A percentile compares a stretch with the other conserved stretches of the same genome.
phyloP scores from a whole-genome alignment of 2,329 filamentous ascomycete genomes.

The Leptographium lundbergii region DNA sequence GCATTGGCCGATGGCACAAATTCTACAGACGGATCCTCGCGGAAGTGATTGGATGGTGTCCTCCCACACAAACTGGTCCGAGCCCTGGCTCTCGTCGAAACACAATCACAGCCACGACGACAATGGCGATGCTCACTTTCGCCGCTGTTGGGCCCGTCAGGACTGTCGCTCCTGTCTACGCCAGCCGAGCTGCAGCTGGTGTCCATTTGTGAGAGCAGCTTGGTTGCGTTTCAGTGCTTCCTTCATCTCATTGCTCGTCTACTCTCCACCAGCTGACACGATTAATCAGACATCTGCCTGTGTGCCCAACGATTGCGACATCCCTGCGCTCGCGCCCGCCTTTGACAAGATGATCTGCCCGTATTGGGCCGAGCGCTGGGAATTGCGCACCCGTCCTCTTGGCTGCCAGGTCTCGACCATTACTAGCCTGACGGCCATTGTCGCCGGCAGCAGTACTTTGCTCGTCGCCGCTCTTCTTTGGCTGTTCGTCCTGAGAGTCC shows the following conservation, averaged over 20 bases:
- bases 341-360: constrained; percentile 39
- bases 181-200: constrained; percentile 35
- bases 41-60: not conserved
- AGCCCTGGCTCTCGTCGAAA: not conserved
- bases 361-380: constrained; percentile 33
- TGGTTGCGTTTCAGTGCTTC: not conserved
- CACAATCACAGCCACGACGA: not conserved
- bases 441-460: constrained; percentile 22
- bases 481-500: constrained; percentile 9
- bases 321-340: constrained; percentile 37
- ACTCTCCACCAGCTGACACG: not conserved
- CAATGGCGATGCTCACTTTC: constrained; percentile 25
- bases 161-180: constrained; percentile 34
- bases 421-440: constrained; percentile 23
- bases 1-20: not conserved
- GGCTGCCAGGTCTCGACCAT: constrained; percentile 30
- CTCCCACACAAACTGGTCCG: not conserved
- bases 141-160: constrained; percentile 38
- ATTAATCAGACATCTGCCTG: constrained; percentile 35
- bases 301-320: constrained; percentile 33
- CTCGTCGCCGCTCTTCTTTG: constrained; percentile 14
- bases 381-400: constrained; percentile 24
- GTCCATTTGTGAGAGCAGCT: constrained; percentile 31
- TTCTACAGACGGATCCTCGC: not conserved
- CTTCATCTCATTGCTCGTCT: not conserved